Percentiles rank a stretch among this genome's conserved stretches.
These are phyloP conservation scores for Erodium moschatum DNA, from an alignment of 441 rosid genomes.

Conservation along the genomic window DNA sequence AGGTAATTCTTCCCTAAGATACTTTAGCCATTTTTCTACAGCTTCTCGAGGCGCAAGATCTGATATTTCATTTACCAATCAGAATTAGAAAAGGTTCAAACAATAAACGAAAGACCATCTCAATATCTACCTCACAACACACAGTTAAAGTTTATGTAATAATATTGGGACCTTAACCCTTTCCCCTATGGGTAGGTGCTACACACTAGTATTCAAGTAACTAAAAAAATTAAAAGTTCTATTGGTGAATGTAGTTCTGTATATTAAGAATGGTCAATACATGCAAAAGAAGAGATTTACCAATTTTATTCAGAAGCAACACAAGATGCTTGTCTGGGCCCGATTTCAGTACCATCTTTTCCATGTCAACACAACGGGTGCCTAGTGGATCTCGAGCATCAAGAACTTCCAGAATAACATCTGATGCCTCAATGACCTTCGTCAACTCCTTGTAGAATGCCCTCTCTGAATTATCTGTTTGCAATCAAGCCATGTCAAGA, in stretches of 20 bases:
- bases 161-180: too few species aligned
- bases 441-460: slow-evolving; percentile 90
- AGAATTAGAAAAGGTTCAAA: neutral
- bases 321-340: slow-evolving; percentile 78
- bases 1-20: slow-evolving; percentile 83
- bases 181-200: too few species aligned
- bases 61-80: slow-evolving; percentile 19
- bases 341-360: slow-evolving; percentile 77
- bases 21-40: slow-evolving; percentile 87
- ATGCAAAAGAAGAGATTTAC: slow-evolving; percentile 24
- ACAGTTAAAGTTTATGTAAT: neutral
- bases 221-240: too few species aligned
- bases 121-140: neutral
- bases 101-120: neutral
- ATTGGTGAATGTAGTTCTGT: neutral
- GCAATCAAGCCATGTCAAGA: slow-evolving; percentile 16
- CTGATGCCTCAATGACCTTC: slow-evolving; percentile 79
- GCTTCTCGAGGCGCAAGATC: slow-evolving; percentile 96
- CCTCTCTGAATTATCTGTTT: slow-evolving; percentile 66
- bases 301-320: slow-evolving; percentile 81
- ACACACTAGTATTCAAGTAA: too few species aligned
- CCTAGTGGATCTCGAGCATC: slow-evolving; percentile 92
- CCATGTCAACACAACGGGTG: slow-evolving; percentile 88
- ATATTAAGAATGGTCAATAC: neutral
- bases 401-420: slow-evolving; percentile 88